Conservation (phyloP, 129 eudicot genomes). For the Daucus carota region DNA sequence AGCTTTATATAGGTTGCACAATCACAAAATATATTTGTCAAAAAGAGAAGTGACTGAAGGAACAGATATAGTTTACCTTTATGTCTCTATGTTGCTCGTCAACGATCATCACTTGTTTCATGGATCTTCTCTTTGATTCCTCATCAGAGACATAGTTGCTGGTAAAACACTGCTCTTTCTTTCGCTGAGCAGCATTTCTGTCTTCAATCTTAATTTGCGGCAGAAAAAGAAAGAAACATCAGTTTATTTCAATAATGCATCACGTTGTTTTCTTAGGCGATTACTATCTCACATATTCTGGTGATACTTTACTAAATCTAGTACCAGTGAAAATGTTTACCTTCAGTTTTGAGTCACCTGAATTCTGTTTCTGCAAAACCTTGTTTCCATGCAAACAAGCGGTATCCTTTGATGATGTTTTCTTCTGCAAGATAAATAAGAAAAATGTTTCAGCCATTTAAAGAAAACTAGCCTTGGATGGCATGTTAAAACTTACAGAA, state of each 20-base stretch:
- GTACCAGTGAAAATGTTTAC: neutral
- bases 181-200: slow-evolving; percentile 17
- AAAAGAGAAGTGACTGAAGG: neutral
- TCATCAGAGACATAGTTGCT: slow-evolving; percentile 33
- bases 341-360: slow-evolving; percentile 44
- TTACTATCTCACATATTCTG: neutral
- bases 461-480: slow-evolving; percentile 3
- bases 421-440: slow-evolving; percentile 32
- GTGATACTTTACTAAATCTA: neutral
- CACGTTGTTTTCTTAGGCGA: slow-evolving; percentile 1
- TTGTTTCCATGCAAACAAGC: slow-evolving; percentile 29
- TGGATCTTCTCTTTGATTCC: slow-evolving; percentile 32
- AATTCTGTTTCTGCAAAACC: slow-evolving; percentile 19
- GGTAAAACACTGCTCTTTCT: slow-evolving; percentile 24
- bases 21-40: neutral
- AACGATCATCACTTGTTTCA: slow-evolving; percentile 51
- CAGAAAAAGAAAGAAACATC: neutral
- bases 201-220: slow-evolving; percentile 27
- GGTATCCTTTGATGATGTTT: slow-evolving; percentile 36
- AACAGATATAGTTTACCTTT: slow-evolving; percentile 34
- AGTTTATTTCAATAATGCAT: neutral
- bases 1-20: neutral
- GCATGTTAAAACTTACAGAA: neutral
- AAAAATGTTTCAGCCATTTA: slow-evolving; percentile 13
- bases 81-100: slow-evolving; percentile 66